phyloP scores from a whole-genome alignment of 2,329 filamentous ascomycete genomes.

The Fusarium compactum region DNA sequence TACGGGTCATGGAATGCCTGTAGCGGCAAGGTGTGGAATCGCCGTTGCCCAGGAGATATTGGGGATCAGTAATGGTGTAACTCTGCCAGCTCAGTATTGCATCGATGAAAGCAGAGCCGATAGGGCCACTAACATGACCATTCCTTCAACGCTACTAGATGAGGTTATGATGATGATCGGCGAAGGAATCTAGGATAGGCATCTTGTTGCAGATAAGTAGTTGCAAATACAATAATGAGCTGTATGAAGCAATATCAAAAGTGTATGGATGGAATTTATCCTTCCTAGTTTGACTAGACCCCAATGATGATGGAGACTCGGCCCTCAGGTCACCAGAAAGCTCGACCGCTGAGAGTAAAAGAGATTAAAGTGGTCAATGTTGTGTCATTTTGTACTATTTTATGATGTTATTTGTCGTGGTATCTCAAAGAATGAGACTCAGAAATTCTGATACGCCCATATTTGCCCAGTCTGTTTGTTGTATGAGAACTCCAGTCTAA shows the following conservation, averaged over 20 bases:
- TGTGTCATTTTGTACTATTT: background rate
- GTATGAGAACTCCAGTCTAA: background rate
- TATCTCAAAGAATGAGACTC: background rate
- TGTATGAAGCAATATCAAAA: background rate
- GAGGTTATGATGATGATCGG: constrained; percentile 44
- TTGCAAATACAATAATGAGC: background rate
- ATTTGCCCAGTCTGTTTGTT: constrained; percentile 2
- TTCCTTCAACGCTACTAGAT: constrained; percentile 45
- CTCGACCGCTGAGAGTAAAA: background rate
- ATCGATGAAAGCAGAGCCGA: constrained; percentile 52
- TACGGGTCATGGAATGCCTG: constrained; percentile 83
- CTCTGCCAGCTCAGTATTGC: constrained; percentile 59
- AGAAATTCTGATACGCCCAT: background rate
- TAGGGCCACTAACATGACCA: constrained; percentile 33
- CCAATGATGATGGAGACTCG: background rate
- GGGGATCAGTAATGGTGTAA: constrained; percentile 54
- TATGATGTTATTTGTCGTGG: background rate
- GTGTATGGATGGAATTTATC: background rate
- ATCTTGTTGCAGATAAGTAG: background rate
- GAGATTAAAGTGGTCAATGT: background rate
- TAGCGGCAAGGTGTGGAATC: constrained; percentile 74
- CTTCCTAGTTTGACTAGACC: background rate
- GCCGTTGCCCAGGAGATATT: constrained; percentile 72
- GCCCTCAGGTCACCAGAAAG: background rate
- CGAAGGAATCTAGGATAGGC: constrained; percentile 1